Base-by-base conservation (phyloP, 257 asterid species). In the Hygrophila difformis region DNA sequence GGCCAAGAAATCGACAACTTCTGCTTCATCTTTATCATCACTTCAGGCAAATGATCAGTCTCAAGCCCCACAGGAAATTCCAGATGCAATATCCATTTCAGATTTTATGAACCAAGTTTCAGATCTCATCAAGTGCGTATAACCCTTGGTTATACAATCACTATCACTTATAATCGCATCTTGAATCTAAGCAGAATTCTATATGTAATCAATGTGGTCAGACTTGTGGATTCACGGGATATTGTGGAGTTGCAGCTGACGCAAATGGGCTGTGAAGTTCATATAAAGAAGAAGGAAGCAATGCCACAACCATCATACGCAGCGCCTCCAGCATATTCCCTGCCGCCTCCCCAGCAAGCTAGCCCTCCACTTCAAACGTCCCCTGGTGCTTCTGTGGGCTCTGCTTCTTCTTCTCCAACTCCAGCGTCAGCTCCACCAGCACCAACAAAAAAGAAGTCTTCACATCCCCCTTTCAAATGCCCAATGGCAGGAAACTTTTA, bases 401-500 rank as follows among this genome's bases (percentile, higher is more conserved):
- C 63, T 81, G 9, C 40, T 64, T 13, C 58, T 38, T 45, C 65
- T 46, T 44, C 65, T 19, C 65, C 76, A n/a, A 63, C 75, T 35
- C 40, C 63, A 33, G 49, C 76, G 3, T 61, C 66, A 15, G 57
- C 62, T 10, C 62, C 75, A 26, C 75, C 79, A 24, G 17, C 69
- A 29, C 37, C 37, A 33, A 9, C 1, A 33, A 67, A 52, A 39
- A 68, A 76, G 18, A 71, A 68, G 48, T 80, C 83, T 5, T 66
- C 82, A 16, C 76, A 63, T 47, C 92, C 92, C 44, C 81, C 87
- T 53, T 59, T 80, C 41, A 73, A 65, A 56, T 73, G 76, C 47
- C 92, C 92, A 19, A 76, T 76, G 87, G 76, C 92, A 6, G 92
- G 92, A 57, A 80, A 55, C 50, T 74, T 80, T 52, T 77, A 76